A percentile compares a stretch with the other conserved stretches of the same genome.
phyloP scores from a whole-genome alignment of 306 rosid genomes.

The Malus fusca region DNA sequence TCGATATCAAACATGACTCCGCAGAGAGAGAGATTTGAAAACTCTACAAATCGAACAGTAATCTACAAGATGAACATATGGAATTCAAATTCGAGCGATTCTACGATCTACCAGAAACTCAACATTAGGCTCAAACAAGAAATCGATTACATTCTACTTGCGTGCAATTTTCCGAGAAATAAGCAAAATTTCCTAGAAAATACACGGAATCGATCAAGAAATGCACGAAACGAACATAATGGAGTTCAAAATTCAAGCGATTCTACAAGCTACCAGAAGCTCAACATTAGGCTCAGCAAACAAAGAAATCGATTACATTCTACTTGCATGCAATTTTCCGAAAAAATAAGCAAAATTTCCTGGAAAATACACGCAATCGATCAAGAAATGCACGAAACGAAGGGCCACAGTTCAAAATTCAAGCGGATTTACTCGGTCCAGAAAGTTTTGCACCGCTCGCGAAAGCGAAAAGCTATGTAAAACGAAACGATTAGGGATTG shows the following conservation, averaged over 20 bases:
- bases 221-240: background rate
- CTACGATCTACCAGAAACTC: background rate
- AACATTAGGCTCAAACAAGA: background rate
- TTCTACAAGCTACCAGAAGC: background rate
- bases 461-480: background rate
- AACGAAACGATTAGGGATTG: background rate
- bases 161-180: background rate
- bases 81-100: background rate
- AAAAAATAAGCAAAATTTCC: background rate
- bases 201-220: background rate
- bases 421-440: background rate
- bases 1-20: background rate
- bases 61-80: background rate
- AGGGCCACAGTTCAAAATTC: background rate
- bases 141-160: conserved; percentile 8
- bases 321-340: background rate
- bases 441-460: background rate
- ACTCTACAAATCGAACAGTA: background rate
- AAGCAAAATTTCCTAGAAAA: conserved; percentile 2
- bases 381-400: background rate
- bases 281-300: background rate
- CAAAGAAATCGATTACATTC: conserved; percentile 7
- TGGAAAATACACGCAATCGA: background rate
- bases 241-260: background rate
- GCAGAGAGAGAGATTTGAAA: background rate